These are phyloP conservation scores for Cylindrotheca closterium DNA, from an alignment of 108 stramenopile species.

Conservation along the genomic window DNA sequence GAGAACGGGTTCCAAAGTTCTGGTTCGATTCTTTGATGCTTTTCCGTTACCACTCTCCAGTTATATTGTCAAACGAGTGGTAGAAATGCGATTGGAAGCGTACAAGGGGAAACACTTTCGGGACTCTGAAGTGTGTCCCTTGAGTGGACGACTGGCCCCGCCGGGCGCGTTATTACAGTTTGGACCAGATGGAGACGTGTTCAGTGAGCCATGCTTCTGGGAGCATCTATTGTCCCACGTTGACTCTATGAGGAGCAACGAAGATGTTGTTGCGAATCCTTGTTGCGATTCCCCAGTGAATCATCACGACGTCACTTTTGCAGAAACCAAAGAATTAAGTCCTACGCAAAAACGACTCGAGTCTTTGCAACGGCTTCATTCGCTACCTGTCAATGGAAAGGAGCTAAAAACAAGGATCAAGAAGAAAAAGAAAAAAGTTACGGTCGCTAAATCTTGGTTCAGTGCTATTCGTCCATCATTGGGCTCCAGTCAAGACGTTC, in stretches of 20 bases:
- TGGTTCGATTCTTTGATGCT: constrained; percentile 51
- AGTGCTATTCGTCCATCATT: constrained; percentile 49
- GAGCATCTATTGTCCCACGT: constrained; percentile 45
- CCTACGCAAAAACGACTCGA: constrained; percentile 24
- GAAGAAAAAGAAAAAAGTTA: constrained; percentile 37
- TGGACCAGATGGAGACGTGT: constrained; percentile 34
- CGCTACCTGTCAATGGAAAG: constrained; percentile 41
- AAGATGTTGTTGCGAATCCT: constrained; percentile 11
- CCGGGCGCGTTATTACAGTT: background rate
- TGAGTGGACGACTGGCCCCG: background rate
- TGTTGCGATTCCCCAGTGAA: background rate
- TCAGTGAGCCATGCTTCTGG: constrained; percentile 76
- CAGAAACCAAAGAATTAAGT: constrained; percentile 9
- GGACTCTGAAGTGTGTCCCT: constrained; percentile 3
- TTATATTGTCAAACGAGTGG: constrained; percentile 61
- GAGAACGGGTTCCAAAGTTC: constrained; percentile 28
- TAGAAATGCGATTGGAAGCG: constrained; percentile 60
- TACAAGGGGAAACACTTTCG: background rate
- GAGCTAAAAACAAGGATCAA: constrained; percentile 37
- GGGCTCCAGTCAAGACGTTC: constrained; percentile 60
- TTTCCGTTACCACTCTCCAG: constrained; percentile 59
- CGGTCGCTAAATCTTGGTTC: constrained; percentile 47
- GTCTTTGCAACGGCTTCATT: constrained; percentile 44
- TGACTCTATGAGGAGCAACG: constrained; percentile 31
- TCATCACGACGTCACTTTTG: background rate